A percentile compares a stretch with the other conserved stretches of the same genome.
These are phyloP conservation scores for Leishmania guyanensis DNA, from an alignment of 208 protist genomes.

Conservation along the genomic window DNA sequence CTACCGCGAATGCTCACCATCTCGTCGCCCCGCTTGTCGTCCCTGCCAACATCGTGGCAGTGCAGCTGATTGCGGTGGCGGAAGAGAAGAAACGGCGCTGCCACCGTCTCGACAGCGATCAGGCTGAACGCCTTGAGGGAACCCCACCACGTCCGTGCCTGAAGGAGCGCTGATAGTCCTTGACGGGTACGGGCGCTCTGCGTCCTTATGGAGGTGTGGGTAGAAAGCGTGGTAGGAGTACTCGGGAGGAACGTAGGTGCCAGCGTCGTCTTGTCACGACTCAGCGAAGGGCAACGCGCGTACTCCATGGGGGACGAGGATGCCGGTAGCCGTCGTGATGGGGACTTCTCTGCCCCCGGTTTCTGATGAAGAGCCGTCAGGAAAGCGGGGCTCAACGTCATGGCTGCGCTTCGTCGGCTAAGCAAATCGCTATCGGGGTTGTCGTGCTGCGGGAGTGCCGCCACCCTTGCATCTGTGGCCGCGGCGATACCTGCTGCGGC, in stretches of 20 bases:
- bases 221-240: not conserved
- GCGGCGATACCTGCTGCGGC: not conserved
- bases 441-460: not conserved
- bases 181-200: not conserved
- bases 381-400: not conserved
- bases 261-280: not conserved
- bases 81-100: constrained; percentile 24
- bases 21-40: not conserved
- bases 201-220: not conserved
- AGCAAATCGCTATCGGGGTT: not conserved
- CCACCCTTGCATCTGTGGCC: not conserved
- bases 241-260: not conserved
- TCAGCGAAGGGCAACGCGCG: not conserved
- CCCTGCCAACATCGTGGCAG: not conserved
- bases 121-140: not conserved
- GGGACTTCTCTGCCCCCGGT: not conserved
- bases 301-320: not conserved
- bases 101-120: constrained; percentile 16
- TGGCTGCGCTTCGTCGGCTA: not conserved
- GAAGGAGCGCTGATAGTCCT: not conserved
- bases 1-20: not conserved
- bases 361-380: not conserved
- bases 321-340: not conserved
- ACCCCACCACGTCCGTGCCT: constrained; percentile 16
- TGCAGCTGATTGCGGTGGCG: not conserved